A percentile compares a stretch with the other conserved stretches of the same genome.
These are phyloP conservation scores for Elsinoe australis DNA, from an alignment of 2,329 filamentous ascomycete genomes.

Conservation along the genomic window DNA sequence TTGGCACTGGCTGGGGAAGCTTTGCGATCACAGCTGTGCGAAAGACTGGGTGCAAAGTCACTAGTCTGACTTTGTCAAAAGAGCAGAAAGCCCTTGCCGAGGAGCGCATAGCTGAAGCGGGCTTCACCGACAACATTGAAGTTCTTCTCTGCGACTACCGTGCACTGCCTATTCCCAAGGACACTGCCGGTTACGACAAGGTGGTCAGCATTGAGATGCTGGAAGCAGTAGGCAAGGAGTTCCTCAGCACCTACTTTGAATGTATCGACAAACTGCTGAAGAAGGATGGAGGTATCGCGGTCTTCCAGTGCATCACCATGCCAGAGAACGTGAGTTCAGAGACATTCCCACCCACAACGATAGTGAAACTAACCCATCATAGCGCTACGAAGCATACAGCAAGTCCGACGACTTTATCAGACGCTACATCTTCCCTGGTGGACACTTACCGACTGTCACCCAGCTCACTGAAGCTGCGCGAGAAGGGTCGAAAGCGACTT, in stretches of 20 bases:
- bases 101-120: constrained; percentile 53
- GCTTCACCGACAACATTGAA: constrained; percentile 53
- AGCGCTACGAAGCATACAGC: constrained; percentile 57
- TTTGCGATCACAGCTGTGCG: constrained; percentile 63
- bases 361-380: constrained; percentile 14
- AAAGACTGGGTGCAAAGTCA: constrained; percentile 60
- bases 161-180: constrained; percentile 45
- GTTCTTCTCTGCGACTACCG: constrained; percentile 64
- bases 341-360: background rate
- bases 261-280: constrained; percentile 59
- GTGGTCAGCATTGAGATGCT: constrained; percentile 71
- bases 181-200: constrained; percentile 55
- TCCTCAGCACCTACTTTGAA: constrained; percentile 58
- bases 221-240: constrained; percentile 64
- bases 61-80: constrained; percentile 58
- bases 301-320: constrained; percentile 74
- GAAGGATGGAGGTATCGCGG: constrained; percentile 56
- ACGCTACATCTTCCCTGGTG: constrained; percentile 72
- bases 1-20: constrained; percentile 68
- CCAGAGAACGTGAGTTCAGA: constrained; percentile 45
- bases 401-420: constrained; percentile 66
- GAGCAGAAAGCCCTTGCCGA: constrained; percentile 65
- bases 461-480: constrained; percentile 59
- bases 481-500: constrained; percentile 50
- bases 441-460: constrained; percentile 60